Conservation (phyloP, 495 filamentous ascomycete species). For the Penicillium canariense region DNA sequence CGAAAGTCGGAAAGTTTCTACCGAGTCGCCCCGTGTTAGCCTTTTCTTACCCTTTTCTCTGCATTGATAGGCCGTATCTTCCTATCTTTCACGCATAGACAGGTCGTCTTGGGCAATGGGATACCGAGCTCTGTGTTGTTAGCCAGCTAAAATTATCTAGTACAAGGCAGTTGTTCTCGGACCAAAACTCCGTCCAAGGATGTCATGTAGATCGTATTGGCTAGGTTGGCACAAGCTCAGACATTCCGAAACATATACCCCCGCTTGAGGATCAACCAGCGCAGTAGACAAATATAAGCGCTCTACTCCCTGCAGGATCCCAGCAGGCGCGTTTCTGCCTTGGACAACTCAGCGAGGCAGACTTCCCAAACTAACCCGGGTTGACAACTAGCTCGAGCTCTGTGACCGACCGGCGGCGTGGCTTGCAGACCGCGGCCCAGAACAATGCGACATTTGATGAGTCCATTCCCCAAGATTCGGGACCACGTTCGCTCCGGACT, state of each 20-base stretch:
- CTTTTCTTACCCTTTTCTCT: conserved; percentile 10
- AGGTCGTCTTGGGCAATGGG: conserved; percentile 21
- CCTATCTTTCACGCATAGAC: conserved; percentile 27
- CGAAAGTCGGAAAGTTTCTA: neutral
- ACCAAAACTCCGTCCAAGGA: neutral
- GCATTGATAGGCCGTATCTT: conserved; percentile 20
- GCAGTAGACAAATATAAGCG: neutral
- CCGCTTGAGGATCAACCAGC: neutral
- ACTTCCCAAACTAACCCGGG: neutral
- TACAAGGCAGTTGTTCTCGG: neutral
- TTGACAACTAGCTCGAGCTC: neutral
- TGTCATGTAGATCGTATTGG: neutral
- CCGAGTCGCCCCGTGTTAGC: neutral
- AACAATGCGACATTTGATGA: neutral
- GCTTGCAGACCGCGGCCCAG: neutral
- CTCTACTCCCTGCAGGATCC: neutral
- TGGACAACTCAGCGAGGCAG: neutral
- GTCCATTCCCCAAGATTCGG: neutral
- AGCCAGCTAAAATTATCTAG: neutral
- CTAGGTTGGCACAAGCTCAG: neutral
- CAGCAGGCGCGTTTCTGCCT: neutral
- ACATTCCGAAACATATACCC: neutral
- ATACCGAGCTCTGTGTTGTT: conserved; percentile 13
- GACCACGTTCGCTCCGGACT: neutral
- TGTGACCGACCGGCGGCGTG: neutral